phyloP scores from a whole-genome alignment of 192 early-diverging fungal genomes.

The Funneliformis geosporum region DNA sequence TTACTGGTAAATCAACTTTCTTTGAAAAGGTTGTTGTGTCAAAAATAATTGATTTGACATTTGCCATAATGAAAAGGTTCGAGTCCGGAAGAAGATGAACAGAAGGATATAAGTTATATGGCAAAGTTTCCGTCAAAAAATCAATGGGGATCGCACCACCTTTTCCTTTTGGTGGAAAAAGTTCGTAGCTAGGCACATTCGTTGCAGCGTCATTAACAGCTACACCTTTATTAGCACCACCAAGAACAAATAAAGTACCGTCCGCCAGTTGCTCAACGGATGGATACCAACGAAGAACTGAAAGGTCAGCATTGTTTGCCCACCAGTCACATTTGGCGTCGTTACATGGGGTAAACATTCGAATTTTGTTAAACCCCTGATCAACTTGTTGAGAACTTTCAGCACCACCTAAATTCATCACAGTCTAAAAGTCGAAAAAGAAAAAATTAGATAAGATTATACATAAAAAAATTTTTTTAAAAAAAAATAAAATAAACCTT shows the following conservation, averaged over 20 bases:
- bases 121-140: not conserved
- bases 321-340: constrained; percentile 48
- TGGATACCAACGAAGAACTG: constrained; percentile 54
- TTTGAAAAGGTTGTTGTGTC: constrained; percentile 21
- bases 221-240: constrained; percentile 53
- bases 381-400: constrained; percentile 11
- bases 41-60: constrained; percentile 38
- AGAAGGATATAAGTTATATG: constrained; percentile 42
- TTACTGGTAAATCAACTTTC: constrained; percentile 45
- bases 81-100: constrained; percentile 41
- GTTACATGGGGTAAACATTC: constrained; percentile 37
- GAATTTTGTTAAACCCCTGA: not conserved
- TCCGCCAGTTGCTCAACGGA: constrained; percentile 39
- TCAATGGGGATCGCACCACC: constrained; percentile 16
- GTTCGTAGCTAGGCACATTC: constrained; percentile 51
- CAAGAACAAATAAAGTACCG: constrained; percentile 57
- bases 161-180: constrained; percentile 39
- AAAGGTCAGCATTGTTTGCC: constrained; percentile 41
- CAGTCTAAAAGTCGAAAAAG: too few species aligned
- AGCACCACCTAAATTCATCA: constrained; percentile 33
- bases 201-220: constrained; percentile 46
- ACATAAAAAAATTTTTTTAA: constrained; percentile 9
- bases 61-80: constrained; percentile 43
- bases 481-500: constrained; percentile 38
- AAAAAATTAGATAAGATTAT: constrained; percentile 8